Conservation (phyloP, 345 rosid genomes). For the Punica granatum region DNA sequence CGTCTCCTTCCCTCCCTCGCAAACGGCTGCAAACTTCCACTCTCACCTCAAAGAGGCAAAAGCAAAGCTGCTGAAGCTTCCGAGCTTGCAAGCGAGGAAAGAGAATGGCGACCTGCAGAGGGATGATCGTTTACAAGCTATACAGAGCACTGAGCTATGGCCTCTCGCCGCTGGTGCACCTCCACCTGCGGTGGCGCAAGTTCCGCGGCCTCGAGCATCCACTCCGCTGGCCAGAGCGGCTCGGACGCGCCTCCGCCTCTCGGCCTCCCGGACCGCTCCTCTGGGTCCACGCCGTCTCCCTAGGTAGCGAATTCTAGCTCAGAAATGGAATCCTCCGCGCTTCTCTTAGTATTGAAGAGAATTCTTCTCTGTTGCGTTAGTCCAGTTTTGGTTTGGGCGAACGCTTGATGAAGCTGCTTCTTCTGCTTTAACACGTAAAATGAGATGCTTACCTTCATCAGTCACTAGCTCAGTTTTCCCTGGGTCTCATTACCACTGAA, state of each 20-base stretch:
- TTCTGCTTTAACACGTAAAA: no score
- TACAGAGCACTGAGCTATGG: slow-evolving; percentile 61
- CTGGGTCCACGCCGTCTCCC: slow-evolving; percentile 94
- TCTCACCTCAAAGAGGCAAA: no score
- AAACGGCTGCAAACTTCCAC: background rate
- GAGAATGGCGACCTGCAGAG: slow-evolving; percentile 21
- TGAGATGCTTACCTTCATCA: no score
- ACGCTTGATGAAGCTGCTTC: background rate
- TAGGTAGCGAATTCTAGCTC: slow-evolving; percentile 29
- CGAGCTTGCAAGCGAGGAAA: background rate
- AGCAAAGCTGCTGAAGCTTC: no score
- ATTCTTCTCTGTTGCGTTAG: background rate
- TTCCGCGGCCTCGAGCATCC: slow-evolving; percentile 68
- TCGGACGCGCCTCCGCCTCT: slow-evolving; percentile 58
- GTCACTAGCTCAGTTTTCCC: background rate
- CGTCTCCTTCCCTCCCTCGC: background rate
- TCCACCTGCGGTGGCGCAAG: slow-evolving; percentile 64
- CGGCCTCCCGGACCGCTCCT: slow-evolving; percentile 69
- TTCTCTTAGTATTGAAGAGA: background rate
- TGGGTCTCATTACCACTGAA: background rate
- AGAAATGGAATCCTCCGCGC: background rate
- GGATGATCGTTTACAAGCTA: slow-evolving; percentile 42
- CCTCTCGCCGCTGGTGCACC: slow-evolving; percentile 54
- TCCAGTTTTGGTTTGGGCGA: background rate
- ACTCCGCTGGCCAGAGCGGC: slow-evolving; percentile 75